These are phyloP conservation scores for Sphaerulina populicola DNA, from an alignment of 2,329 filamentous ascomycete genomes.

Conservation along the genomic window DNA sequence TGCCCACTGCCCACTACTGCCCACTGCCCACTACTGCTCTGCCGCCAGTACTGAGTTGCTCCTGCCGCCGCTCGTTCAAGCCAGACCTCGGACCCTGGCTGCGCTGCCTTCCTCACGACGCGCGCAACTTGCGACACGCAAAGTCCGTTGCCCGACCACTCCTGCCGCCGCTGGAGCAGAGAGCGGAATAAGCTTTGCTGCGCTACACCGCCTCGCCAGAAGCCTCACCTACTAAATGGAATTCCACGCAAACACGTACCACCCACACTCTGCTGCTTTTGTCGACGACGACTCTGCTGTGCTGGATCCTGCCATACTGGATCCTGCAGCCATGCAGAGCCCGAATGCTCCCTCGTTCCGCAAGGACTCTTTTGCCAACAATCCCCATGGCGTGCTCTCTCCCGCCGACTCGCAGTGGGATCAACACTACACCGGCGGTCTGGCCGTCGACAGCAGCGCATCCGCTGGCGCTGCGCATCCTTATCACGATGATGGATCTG, in stretches of 20 bases:
- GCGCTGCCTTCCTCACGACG: conserved; percentile 7
- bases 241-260: conserved; percentile 21
- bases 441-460: conserved; percentile 17
- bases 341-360: conserved; percentile 23
- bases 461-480: conserved; percentile 17
- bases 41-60: not conserved
- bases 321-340: conserved; percentile 30
- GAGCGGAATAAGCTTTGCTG: conserved; percentile 5
- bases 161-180: not conserved
- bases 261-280: conserved; percentile 22
- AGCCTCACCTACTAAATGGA: conserved; percentile 22
- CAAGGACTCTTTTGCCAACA: conserved; percentile 31
- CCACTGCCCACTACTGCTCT: not conserved
- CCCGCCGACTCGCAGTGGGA: conserved; percentile 30
- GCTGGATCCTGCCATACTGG: conserved; percentile 27
- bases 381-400: conserved; percentile 29
- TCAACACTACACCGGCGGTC: conserved; percentile 20
- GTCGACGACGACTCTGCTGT: conserved; percentile 25
- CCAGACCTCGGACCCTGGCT: conserved; percentile 1
- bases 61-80: conserved; percentile 3
- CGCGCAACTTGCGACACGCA: conserved; percentile 12
- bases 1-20: not conserved
- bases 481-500: conserved; percentile 23
- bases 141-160: conserved; percentile 10
- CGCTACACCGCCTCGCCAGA: conserved; percentile 8